phyloP scores from a whole-genome alignment of 805 yeast genomes.

The Spathaspora hagerdaliae region DNA sequence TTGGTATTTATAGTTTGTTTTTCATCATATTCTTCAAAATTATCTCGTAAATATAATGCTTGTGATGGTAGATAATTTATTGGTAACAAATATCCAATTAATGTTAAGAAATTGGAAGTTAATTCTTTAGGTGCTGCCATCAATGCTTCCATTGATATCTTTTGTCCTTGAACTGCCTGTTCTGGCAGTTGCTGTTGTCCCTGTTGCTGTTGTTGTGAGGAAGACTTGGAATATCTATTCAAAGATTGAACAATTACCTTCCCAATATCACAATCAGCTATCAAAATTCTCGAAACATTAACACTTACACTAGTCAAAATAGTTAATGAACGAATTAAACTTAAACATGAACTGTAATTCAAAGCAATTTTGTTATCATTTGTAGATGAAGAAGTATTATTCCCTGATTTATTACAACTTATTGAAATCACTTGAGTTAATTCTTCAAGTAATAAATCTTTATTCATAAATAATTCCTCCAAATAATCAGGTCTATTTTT shows the following conservation, averaged over 20 bases:
- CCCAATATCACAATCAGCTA: slow-evolving; percentile 48
- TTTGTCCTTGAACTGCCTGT: background rate
- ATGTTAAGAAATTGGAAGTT: slow-evolving; percentile 47
- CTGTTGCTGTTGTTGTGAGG: background rate
- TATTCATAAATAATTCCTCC: slow-evolving; percentile 36
- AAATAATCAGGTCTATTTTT: slow-evolving; percentile 38
- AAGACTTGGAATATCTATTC: slow-evolving; percentile 42
- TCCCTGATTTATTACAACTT: slow-evolving; percentile 24
- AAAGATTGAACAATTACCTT: slow-evolving; percentile 46
- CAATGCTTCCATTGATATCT: slow-evolving; percentile 56
- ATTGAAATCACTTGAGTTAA: slow-evolving; percentile 18
- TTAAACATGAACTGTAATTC: slow-evolving; percentile 35
- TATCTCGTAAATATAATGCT: slow-evolving; percentile 24
- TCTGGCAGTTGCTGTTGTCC: background rate
- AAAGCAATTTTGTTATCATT: slow-evolving; percentile 19
- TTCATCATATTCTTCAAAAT: slow-evolving; percentile 18
- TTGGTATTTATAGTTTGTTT: slow-evolving; percentile 22
- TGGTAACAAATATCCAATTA: slow-evolving; percentile 61
- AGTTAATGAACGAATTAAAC: slow-evolving; percentile 42
- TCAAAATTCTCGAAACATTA: slow-evolving; percentile 38
- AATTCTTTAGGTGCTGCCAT: slow-evolving; percentile 74
- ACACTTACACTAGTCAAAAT: slow-evolving; percentile 41
- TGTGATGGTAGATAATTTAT: slow-evolving; percentile 24
- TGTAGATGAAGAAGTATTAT: background rate
- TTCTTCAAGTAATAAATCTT: slow-evolving; percentile 18